Evolutionary conservation across 805 yeast genomes (phyloP).

Genomic region (Candida maesae): DNA sequence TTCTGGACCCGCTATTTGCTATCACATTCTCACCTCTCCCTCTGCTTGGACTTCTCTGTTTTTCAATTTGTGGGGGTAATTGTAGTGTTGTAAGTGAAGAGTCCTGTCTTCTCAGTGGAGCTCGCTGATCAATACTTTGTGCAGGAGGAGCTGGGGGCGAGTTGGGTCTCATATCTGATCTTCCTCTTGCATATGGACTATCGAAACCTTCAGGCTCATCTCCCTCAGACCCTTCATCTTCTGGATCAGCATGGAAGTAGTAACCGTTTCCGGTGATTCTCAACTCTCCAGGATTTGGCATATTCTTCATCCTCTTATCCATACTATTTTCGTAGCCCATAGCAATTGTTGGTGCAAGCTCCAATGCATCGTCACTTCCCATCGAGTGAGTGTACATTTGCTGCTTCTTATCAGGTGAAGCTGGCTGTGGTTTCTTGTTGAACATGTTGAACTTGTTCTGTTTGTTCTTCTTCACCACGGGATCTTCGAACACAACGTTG

Average conservation of each 20-base stretch:
- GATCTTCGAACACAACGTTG: slow-evolving; percentile 12
- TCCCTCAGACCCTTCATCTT: neutral
- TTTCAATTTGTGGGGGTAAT: neutral
- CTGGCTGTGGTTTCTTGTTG: neutral
- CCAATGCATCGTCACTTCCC: slow-evolving; percentile 21
- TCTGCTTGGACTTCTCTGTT: neutral
- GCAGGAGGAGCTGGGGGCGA: neutral
- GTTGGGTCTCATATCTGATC: neutral
- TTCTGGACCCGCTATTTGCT: neutral
- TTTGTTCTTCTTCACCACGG: neutral
- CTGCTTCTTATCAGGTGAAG: neutral
- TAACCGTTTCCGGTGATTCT: slow-evolving; percentile 26
- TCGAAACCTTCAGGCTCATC: slow-evolving; percentile 1
- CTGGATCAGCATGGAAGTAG: slow-evolving; percentile 12
- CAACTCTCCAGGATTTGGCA: slow-evolving; percentile 19
- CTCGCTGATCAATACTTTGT: neutral
- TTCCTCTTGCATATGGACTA: neutral
- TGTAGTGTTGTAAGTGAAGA: neutral
- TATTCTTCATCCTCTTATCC: slow-evolving; percentile 13
- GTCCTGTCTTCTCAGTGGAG: neutral
- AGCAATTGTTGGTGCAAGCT: slow-evolving; percentile 27
- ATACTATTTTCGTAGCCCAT: slow-evolving; percentile 27
- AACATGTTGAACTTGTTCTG: slow-evolving; percentile 4
- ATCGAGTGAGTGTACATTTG: slow-evolving; percentile 13
- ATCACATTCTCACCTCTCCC: neutral